Percentiles rank a stretch among this genome's conserved stretches.
Evolutionary conservation across 2,329 filamentous ascomycete species (phyloP).

Genomic region (Stachybotrys chartarum): DNA sequence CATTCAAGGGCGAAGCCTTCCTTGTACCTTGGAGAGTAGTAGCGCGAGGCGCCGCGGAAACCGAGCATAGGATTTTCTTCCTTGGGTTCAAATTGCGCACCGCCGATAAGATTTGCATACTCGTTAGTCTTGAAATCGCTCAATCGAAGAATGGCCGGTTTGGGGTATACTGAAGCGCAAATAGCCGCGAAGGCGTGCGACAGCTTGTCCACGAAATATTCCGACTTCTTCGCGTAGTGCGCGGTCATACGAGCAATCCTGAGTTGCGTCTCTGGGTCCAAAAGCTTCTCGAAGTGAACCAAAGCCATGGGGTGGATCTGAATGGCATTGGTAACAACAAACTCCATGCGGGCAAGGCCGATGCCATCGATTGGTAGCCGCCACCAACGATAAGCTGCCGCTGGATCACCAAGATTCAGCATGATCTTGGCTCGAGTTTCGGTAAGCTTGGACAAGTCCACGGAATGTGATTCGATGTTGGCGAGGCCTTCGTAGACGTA

Average conservation of each 20-base stretch:
- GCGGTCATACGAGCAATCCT: slow-evolving; percentile 19
- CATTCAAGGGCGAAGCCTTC: slow-evolving; percentile 32
- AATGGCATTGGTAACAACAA: slow-evolving; percentile 28
- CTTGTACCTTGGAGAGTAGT: slow-evolving; percentile 29
- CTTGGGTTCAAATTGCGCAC: slow-evolving; percentile 27
- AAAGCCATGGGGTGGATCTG: slow-evolving; percentile 29
- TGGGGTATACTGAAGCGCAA: slow-evolving; percentile 28
- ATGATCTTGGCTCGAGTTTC: slow-evolving; percentile 22
- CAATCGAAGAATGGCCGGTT: slow-evolving; percentile 28
- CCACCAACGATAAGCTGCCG: slow-evolving; percentile 31
- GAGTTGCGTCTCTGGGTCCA: slow-evolving; percentile 14
- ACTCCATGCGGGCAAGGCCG: slow-evolving; percentile 32
- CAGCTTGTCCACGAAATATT: slow-evolving; percentile 30
- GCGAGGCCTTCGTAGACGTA: slow-evolving; percentile 28
- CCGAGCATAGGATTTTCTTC: slow-evolving; percentile 34
- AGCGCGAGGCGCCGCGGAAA: slow-evolving; percentile 31
- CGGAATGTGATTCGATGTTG: slow-evolving; percentile 21
- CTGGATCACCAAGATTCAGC: slow-evolving; percentile 29
- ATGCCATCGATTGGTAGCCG: slow-evolving; percentile 28
- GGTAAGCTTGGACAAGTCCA: slow-evolving; percentile 18
- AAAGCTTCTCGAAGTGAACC: slow-evolving; percentile 22
- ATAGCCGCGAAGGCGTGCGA: slow-evolving; percentile 26
- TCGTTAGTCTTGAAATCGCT: slow-evolving; percentile 35
- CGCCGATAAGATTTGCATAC: slow-evolving; percentile 30
- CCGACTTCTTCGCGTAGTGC: slow-evolving; percentile 24